Conservation (phyloP, 345 rosid species). For the Lenwebbia sp. region DNA sequence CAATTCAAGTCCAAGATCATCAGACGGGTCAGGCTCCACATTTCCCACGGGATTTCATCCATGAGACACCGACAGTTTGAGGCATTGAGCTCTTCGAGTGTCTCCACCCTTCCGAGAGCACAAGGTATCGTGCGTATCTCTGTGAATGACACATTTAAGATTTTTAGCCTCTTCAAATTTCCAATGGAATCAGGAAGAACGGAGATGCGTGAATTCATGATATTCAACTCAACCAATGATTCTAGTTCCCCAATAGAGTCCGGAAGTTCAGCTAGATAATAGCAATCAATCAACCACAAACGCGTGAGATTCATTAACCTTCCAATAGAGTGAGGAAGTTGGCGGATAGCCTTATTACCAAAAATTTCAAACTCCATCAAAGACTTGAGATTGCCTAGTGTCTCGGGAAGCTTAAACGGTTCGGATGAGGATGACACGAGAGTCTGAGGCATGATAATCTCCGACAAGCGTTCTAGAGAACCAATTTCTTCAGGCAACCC, state of each 20-base stretch:
- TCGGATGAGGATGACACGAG: accelerated
- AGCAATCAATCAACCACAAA: background rate
- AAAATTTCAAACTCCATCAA: background rate
- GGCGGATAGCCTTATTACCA: background rate
- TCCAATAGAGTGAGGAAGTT: background rate
- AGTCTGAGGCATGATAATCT: background rate
- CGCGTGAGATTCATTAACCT: background rate
- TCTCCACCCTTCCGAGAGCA: background rate
- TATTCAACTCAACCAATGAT: background rate
- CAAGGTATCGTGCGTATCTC: background rate
- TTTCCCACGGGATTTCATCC: background rate
- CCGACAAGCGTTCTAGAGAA: background rate
- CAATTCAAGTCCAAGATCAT: background rate
- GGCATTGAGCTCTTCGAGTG: background rate
- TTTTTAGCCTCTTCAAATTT: background rate
- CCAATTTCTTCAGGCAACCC: background rate
- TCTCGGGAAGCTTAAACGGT: background rate
- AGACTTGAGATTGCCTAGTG: background rate
- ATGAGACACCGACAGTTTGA: accelerated
- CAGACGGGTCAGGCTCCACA: background rate
- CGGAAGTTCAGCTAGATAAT: accelerated
- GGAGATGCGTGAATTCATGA: accelerated
- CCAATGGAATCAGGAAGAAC: background rate
- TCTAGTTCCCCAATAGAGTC: background rate
- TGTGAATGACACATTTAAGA: background rate